Conservation (phyloP, 2,329 filamentous ascomycete genomes). For the Microascus cirrosus region DNA sequence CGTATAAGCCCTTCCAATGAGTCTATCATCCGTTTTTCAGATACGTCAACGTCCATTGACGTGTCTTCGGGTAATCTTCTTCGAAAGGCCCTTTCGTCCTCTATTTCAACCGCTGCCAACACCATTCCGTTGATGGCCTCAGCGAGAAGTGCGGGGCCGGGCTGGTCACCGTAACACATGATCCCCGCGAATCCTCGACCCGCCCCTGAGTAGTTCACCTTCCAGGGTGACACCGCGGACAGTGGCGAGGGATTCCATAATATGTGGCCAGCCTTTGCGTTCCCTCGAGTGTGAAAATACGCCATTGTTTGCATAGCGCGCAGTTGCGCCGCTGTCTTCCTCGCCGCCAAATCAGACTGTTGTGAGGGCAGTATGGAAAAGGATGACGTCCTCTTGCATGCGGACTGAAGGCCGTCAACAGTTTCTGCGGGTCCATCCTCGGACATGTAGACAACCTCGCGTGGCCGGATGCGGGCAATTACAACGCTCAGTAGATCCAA, state of each 20-base stretch:
- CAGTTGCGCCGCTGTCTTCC: constrained; percentile 53
- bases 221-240: constrained; percentile 44
- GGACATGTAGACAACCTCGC: constrained; percentile 59
- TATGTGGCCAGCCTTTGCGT: constrained; percentile 5
- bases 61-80: constrained; percentile 8
- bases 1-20: constrained; percentile 10
- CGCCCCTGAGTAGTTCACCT: constrained; percentile 45
- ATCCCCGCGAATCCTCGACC: constrained; percentile 50
- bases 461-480: constrained; percentile 39
- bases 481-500: constrained; percentile 52
- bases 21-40: neutral
- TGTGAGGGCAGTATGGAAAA: constrained; percentile 49
- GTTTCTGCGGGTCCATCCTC: constrained; percentile 48
- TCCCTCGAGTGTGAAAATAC: constrained; percentile 50
- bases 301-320: constrained; percentile 69
- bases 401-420: constrained; percentile 37
- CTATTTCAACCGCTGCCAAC: constrained; percentile 53
- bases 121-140: constrained; percentile 62
- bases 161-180: constrained; percentile 55
- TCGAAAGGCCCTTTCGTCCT: constrained; percentile 38
- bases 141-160: constrained; percentile 43
- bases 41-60: constrained; percentile 10
- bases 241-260: constrained; percentile 46
- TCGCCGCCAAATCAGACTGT: constrained; percentile 35
- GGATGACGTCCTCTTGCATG: constrained; percentile 20